These are phyloP conservation scores for Fusarium camptoceras DNA, from an alignment of 2,329 filamentous ascomycete genomes.

Conservation along the genomic window DNA sequence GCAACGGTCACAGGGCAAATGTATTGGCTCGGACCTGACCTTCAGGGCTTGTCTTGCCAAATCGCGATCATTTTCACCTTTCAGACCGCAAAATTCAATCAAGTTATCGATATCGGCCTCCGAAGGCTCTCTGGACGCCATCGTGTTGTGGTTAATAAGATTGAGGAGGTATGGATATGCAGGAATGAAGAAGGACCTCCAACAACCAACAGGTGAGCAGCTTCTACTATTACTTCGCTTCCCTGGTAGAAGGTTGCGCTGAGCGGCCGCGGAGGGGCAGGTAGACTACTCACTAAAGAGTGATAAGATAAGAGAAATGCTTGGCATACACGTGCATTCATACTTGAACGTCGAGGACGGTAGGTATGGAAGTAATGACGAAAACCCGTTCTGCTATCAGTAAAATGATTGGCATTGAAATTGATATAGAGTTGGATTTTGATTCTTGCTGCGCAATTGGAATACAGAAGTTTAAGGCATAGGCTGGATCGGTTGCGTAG, in stretches of 20 bases:
- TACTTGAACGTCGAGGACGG: neutral
- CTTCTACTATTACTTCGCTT: slow-evolving; percentile 15
- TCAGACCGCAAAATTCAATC: slow-evolving; percentile 56
- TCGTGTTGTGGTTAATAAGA: slow-evolving; percentile 27
- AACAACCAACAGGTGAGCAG: slow-evolving; percentile 27
- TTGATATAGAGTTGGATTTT: neutral
- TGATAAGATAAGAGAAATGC: slow-evolving; percentile 38
- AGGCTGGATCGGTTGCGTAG: neutral
- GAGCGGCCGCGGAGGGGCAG: slow-evolving; percentile 30
- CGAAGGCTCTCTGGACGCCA: slow-evolving; percentile 53
- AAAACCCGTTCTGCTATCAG: neutral
- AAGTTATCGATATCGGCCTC: slow-evolving; percentile 55
- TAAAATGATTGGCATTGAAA: neutral
- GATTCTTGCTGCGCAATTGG: neutral
- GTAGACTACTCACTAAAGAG: slow-evolving; percentile 19
- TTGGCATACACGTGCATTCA: slow-evolving; percentile 28
- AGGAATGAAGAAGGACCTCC: slow-evolving; percentile 29
- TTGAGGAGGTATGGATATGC: neutral
- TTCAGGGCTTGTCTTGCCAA: slow-evolving; percentile 58
- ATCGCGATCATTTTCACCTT: slow-evolving; percentile 52
- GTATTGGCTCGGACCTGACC: slow-evolving; percentile 44
- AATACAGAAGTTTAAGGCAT: neutral
- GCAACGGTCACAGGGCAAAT: neutral
- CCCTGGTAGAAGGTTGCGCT: slow-evolving; percentile 9
- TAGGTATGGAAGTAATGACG: neutral